A percentile compares a stretch with the other conserved stretches of the same genome.
Evolutionary conservation across 306 rosid species (phyloP).

Genomic region (Rubus idaeus): DNA sequence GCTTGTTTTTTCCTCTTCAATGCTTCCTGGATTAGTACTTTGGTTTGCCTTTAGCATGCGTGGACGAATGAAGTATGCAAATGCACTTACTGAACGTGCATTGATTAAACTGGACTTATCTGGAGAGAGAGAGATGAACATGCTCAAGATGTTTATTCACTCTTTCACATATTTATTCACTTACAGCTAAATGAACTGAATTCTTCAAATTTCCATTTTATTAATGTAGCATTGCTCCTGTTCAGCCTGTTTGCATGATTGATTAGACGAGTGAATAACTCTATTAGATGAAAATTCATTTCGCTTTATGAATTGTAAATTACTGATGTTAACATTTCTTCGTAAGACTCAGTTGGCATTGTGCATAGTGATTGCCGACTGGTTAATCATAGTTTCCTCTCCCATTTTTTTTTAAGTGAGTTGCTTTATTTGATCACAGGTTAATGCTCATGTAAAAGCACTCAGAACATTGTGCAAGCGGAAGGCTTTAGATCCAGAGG

Average conservation of each 20-base stretch:
- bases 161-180: not conserved
- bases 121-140: conserved; percentile 21
- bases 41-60: conserved; percentile 11
- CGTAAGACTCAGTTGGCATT: not conserved
- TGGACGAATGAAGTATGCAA: not conserved
- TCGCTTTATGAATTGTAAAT: not conserved
- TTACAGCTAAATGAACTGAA: not conserved
- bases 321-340: not conserved
- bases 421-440: conserved; percentile 47
- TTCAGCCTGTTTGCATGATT: not conserved
- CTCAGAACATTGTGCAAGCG: conserved; percentile 77
- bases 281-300: not conserved
- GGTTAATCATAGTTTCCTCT: not conserved
- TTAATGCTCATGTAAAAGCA: conserved; percentile 88
- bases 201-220: not conserved
- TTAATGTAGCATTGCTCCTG: not conserved
- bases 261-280: not conserved
- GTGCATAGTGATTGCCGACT: not conserved
- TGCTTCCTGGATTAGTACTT: conserved; percentile 8
- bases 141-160: conserved; percentile 1
- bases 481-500: conserved; percentile 53
- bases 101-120: not conserved
- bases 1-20: conserved; percentile 2
- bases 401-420: not conserved
- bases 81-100: not conserved